Base-by-base conservation (phyloP, 768 basidiomycete genomes). In the Trametes cinnabarina region DNA sequence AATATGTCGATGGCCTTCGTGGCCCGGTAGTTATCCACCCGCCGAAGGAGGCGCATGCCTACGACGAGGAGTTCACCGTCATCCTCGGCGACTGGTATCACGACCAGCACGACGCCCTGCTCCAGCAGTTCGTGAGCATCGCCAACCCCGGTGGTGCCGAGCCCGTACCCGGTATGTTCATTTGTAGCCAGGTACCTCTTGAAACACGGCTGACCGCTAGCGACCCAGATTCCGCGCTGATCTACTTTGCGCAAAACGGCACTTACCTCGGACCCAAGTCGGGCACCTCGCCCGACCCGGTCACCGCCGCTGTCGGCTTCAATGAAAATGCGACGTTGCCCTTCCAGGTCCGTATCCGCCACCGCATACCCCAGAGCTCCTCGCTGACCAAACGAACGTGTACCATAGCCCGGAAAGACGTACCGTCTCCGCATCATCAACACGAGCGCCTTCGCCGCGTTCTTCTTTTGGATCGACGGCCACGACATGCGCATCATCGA, bases 11-110 rank as follows among this genome's bases (percentile, higher is more conserved):
- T 64, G 95, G 96, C 20, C 80, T 98, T 1, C 87, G 94, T n/a
- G 80, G 93, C 0, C 92, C 95, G 0, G 70, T 97, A 43, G 68
- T 95, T 47, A 81, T 98, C 48, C 89, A 90, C 66, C 85, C 87
- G 4, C 72, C 77, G 1, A 76, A 75, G 51, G 88, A 89, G 72
- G 78, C 75, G 19, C 82, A 92, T 70, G 63, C 61, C 10, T 98
- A 97, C 71, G 94, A 98, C 71, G 91, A 88, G 25, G 96, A 98
- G 64, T 94, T 84, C 74, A 95, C 90, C 19, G 76, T 98, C 62
- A 68, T 94, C 57, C 76, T 98, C 1, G 82, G 85, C 5, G 95
- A 98, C 70, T 98, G 96, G 95, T 98, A 98, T 68, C 93, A 97
- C 68, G 69, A 85, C 6, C 78, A 92, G 69, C 90, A 93, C 58